Percentiles rank a stretch among this genome's conserved stretches.
Evolutionary conservation across 768 basidiomycete species (phyloP).

Genomic region (Hygrophorus pudorinus): DNA sequence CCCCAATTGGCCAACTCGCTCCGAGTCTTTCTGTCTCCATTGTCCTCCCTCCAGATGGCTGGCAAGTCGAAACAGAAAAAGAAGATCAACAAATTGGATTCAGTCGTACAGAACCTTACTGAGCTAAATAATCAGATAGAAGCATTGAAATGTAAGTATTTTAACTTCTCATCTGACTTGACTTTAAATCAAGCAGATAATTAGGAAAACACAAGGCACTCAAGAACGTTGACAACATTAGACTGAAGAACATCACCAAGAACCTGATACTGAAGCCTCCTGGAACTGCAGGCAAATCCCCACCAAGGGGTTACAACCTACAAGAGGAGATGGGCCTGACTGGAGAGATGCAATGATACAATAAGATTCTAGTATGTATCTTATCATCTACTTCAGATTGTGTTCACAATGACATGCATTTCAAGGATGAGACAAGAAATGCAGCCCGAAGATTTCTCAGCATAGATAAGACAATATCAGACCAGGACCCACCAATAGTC

Average conservation of each 20-base stretch:
- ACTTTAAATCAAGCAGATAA: not conserved
- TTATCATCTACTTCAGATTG: not conserved
- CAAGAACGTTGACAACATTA: not conserved
- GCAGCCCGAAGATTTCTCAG: not conserved
- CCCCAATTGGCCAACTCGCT: no score
- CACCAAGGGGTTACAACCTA: not conserved
- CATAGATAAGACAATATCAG: not conserved
- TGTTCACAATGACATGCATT: not conserved
- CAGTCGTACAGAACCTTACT: not conserved
- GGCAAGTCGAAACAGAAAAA: not conserved
- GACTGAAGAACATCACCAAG: not conserved
- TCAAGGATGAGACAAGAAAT: not conserved
- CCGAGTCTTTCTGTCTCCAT: not conserved
- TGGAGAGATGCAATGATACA: not conserved
- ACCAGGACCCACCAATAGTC: not conserved
- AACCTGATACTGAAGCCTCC: not conserved
- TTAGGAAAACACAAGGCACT: not conserved
- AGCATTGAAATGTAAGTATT: not conserved
- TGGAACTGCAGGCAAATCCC: not conserved
- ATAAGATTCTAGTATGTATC: not conserved
- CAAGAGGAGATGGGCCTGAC: not conserved
- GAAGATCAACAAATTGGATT: not conserved
- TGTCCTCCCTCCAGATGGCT: not conserved
- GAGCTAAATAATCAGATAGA: not conserved
- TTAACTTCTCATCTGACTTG: not conserved